phyloP scores from a whole-genome alignment of 2,329 filamentous ascomycete species.

The Talaromyces sp. region DNA sequence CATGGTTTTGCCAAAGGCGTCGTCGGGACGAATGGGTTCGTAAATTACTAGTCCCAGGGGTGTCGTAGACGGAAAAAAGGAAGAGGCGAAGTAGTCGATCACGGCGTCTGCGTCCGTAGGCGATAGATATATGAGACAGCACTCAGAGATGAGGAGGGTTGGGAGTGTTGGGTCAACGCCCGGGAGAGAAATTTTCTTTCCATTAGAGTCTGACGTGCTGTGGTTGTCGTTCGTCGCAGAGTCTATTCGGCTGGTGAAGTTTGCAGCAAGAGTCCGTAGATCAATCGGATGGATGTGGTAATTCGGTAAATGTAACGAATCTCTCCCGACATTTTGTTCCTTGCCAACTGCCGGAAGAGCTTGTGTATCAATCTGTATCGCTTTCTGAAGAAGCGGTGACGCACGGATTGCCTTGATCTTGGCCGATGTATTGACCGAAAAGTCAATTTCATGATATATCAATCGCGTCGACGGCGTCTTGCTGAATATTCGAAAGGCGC shows the following conservation, averaged over 20 bases:
- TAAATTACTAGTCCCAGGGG: conserved; percentile 69
- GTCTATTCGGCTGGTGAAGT: conserved; percentile 22
- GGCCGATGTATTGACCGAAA: conserved; percentile 64
- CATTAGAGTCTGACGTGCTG: conserved; percentile 12
- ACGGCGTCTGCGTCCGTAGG: conserved; percentile 61
- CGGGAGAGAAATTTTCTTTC: conserved; percentile 27
- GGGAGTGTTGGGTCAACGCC: conserved; percentile 59
- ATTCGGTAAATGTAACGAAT: conserved; percentile 44
- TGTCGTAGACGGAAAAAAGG: conserved; percentile 44
- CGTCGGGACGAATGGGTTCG: conserved; percentile 79
- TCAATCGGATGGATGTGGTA: conserved; percentile 64
- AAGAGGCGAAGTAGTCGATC: conserved; percentile 60
- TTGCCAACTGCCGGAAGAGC: conserved; percentile 3
- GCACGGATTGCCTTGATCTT: conserved; percentile 55
- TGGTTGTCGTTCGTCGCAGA: conserved; percentile 16
- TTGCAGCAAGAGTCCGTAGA: conserved; percentile 55
- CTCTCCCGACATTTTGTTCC: conserved; percentile 36
- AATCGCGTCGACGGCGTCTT: conserved; percentile 43
- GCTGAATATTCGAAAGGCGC: conserved; percentile 70
- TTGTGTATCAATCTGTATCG: conserved; percentile 25
- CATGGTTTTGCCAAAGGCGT: conserved; percentile 90
- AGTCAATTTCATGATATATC: conserved; percentile 90
- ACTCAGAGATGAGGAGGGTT: conserved; percentile 87
- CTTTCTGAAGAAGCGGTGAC: conserved; percentile 30
- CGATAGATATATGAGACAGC: conserved; percentile 86